Evolutionary conservation across 2,329 filamentous ascomycete species (phyloP).

Genomic region (Claviceps paspali): DNA sequence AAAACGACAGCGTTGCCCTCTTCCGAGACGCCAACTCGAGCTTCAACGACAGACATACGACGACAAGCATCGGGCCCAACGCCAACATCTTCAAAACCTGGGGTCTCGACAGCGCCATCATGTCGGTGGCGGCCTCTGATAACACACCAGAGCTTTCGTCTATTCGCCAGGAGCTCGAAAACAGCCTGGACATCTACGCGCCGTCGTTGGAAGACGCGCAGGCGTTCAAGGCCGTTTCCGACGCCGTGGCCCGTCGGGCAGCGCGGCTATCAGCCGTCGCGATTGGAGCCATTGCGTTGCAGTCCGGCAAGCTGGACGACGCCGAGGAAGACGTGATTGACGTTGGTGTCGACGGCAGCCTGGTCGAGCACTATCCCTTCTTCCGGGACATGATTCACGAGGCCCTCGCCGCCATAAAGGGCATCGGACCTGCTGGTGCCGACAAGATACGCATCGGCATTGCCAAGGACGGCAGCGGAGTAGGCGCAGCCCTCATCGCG

Average conservation of each 20-base stretch:
- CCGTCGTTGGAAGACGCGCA: conserved; percentile 72
- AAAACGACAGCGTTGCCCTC: conserved; percentile 49
- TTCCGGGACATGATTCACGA: conserved; percentile 83
- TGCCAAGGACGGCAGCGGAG: conserved; percentile 81
- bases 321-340: conserved; percentile 59
- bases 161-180: conserved; percentile 65
- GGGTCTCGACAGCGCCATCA: conserved; percentile 81
- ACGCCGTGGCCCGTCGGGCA: conserved; percentile 74
- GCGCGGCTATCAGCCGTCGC: conserved; percentile 79
- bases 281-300: conserved; percentile 68
- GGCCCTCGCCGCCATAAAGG: conserved; percentile 58
- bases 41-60: conserved; percentile 53
- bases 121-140: conserved; percentile 77
- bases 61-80: conserved; percentile 49
- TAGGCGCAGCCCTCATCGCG: conserved; percentile 82
- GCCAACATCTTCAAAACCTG: conserved; percentile 63
- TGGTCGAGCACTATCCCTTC: conserved; percentile 90
- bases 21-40: conserved; percentile 65
- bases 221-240: conserved; percentile 70
- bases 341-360: conserved; percentile 82
- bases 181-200: conserved; percentile 58
- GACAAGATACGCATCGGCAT: conserved; percentile 86
- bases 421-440: conserved; percentile 64
- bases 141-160: conserved; percentile 54
- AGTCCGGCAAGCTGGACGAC: conserved; percentile 55